These are phyloP conservation scores for Cutaneotrichosporon sp. DNA, from an alignment of 1,284 basidiomycete genomes.

Conservation along the genomic window DNA sequence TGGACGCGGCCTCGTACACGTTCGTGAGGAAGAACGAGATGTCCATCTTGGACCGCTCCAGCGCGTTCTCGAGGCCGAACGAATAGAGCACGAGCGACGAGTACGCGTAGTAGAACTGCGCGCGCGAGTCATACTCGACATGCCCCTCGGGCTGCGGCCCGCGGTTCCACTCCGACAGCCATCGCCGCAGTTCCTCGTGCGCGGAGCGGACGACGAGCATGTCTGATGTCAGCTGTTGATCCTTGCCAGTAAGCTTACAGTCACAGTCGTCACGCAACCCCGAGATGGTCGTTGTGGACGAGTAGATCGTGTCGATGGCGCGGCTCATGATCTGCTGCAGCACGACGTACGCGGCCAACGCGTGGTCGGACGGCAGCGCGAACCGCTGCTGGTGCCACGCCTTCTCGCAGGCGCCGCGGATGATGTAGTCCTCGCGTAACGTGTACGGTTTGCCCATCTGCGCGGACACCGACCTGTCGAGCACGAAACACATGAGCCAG, in stretches of 20 bases:
- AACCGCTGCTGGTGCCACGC: constrained; percentile 61
- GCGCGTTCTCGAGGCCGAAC: constrained; percentile 89
- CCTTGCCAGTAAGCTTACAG: constrained; percentile 60
- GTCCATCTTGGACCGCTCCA: constrained; percentile 64
- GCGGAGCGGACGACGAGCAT: constrained; percentile 51
- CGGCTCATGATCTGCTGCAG: constrained; percentile 84
- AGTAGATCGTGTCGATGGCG: constrained; percentile 86
- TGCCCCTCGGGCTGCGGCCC: constrained; percentile 5
- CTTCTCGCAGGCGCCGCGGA: constrained; percentile 78
- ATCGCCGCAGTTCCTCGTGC: constrained; percentile 46
- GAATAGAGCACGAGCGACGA: constrained; percentile 86
- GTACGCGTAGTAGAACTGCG: constrained; percentile 79
- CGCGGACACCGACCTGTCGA: constrained; percentile 87
- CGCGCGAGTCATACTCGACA: constrained; percentile 44
- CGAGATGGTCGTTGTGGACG: constrained; percentile 74
- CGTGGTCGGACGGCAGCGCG: constrained; percentile 63
- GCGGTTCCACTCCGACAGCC: constrained; percentile 41
- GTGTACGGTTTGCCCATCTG: constrained; percentile 58
- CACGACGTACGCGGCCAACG: constrained; percentile 58
- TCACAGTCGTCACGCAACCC: constrained; percentile 86
- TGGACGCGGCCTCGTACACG: constrained; percentile 70
- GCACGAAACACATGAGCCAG: constrained; percentile 87
- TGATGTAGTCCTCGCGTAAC: constrained; percentile 67
- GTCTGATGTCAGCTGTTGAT: constrained; percentile 57
- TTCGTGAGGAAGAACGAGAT: constrained; percentile 84